Evolutionary conservation across 352 stramenopile species (phyloP).

Genomic region (Phytophthora agathidicida): DNA sequence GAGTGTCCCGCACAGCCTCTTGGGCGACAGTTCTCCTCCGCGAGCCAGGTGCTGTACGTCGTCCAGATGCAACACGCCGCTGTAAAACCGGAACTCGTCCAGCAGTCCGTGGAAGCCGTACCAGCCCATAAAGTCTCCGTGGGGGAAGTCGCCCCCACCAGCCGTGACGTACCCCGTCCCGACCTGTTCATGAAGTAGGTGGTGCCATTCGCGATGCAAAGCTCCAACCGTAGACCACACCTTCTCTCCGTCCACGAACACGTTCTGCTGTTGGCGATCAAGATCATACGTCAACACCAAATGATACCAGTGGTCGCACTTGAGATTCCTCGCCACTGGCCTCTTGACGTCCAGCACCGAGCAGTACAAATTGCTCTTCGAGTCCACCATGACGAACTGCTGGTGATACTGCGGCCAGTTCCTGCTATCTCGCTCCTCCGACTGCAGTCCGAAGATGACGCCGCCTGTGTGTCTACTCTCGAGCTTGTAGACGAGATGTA

Average conservation of each 20-base stretch:
- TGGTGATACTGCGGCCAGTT: conserved; percentile 48
- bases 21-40: conserved; percentile 4
- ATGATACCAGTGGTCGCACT: conserved; percentile 46
- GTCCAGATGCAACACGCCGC: not conserved
- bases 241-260: conserved; percentile 48
- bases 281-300: conserved; percentile 45
- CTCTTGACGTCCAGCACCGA: conserved; percentile 39
- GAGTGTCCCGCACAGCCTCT: conserved; percentile 7
- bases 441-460: conserved; percentile 52
- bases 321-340: conserved; percentile 20
- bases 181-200: conserved; percentile 39
- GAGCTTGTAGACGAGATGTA: too few relatives aligned
- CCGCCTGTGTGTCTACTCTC: conserved; percentile 26
- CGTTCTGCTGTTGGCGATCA: not conserved
- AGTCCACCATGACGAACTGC: conserved; percentile 44
- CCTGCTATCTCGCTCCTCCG: conserved; percentile 20
- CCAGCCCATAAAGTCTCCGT: conserved; percentile 32
- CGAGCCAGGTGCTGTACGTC: conserved; percentile 15
- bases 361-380: conserved; percentile 44
- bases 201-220: conserved; percentile 38
- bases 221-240: conserved; percentile 13
- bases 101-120: conserved; percentile 49
- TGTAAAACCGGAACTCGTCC: conserved; percentile 34
- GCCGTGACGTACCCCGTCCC: conserved; percentile 44
- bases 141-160: conserved; percentile 14